A percentile compares a stretch with the other conserved stretches of the same genome.
Evolutionary conservation across 2,329 filamentous ascomycete genomes (phyloP).

Genomic region (Cercospora janseana): DNA sequence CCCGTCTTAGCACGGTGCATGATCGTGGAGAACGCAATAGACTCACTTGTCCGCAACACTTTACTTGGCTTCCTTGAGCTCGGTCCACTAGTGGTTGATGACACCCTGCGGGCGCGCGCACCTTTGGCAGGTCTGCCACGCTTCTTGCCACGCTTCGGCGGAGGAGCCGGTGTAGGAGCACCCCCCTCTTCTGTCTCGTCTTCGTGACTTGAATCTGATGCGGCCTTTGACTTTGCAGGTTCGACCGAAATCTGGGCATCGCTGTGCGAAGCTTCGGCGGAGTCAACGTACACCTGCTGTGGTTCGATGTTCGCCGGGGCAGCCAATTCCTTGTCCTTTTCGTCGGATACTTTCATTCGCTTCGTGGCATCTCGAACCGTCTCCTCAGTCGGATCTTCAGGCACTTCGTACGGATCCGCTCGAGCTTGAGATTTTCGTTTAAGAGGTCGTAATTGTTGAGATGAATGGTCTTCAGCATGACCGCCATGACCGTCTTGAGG

Average conservation of each 20-base stretch:
- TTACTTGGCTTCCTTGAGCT: not conserved
- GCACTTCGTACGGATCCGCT: conserved; percentile 8
- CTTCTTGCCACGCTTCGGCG: not conserved
- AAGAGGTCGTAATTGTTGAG: not conserved
- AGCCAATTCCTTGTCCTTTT: conserved; percentile 6
- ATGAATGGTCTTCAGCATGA: not conserved
- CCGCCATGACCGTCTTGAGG: not conserved
- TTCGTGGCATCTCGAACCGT: too few relatives aligned
- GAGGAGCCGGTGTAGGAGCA: not conserved
- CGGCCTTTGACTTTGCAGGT: not conserved
- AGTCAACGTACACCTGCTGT: too few relatives aligned
- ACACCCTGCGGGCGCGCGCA: not conserved
- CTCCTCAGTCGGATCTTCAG: not conserved
- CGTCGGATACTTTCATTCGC: not conserved
- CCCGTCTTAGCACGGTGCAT: not conserved
- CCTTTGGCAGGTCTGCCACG: not conserved
- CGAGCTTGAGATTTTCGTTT: conserved; percentile 11
- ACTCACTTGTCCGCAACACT: conserved; percentile 1
- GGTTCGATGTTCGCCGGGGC: too few relatives aligned
- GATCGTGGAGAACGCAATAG: not conserved
- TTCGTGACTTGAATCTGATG: not conserved
- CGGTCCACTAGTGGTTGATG: not conserved
- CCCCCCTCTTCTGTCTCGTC: conserved; percentile 1
- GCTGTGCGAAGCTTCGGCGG: not conserved
- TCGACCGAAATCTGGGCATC: not conserved